Base-by-base conservation (phyloP, 768 basidiomycete genomes). In the Leucosporidium scottii region DNA sequence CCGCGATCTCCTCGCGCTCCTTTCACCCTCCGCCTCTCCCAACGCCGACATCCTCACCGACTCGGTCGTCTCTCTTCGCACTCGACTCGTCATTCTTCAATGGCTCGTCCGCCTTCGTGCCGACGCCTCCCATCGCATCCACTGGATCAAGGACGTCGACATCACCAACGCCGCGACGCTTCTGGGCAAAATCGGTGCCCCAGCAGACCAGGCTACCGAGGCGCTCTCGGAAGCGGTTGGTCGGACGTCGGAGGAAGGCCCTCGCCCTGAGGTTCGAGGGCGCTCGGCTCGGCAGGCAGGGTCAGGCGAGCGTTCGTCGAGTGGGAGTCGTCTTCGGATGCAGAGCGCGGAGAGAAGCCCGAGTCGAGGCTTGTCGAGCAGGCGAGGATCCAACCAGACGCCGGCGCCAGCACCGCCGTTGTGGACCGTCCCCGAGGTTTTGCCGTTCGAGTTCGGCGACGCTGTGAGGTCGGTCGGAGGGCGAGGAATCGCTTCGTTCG, bases 81-180 rank as follows among this genome's bases (percentile, higher is more conserved):
- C 88, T 0, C 82, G 90, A 28, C 76, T 98, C 23, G 81, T 85
- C 18, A 82, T 87, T 6, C 80, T 98, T 25, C 90, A 92, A 75
- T 96, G 94, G 81, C 77, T 96, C 70, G 85, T 93, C 81, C 85
- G 91, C 20, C 81, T 98, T 25, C 83, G 94, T 64, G 92, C 89
- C 0, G 93, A 96, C 76, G 85, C 90, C 1, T 89, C 93, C 72
- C 94, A 99, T 75, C 83, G 87, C 17, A 75, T 98, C 50, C 96
- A 87, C 77, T 87, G 87, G 64, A 82, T 84, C 25, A 79, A 82
- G 54, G 78, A 86, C 53, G 72, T 82, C 47, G 81, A 83, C 66
- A 69, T 74, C 62, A 59, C 62, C 12, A 67, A 62, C 4, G 54
- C 73, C 15, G 72, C 74, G 9, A 56, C 56, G 49, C 47, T 49